These are phyloP conservation scores for Coffea humblotiana DNA, from an alignment of 305 asterid genomes.

Conservation along the genomic window DNA sequence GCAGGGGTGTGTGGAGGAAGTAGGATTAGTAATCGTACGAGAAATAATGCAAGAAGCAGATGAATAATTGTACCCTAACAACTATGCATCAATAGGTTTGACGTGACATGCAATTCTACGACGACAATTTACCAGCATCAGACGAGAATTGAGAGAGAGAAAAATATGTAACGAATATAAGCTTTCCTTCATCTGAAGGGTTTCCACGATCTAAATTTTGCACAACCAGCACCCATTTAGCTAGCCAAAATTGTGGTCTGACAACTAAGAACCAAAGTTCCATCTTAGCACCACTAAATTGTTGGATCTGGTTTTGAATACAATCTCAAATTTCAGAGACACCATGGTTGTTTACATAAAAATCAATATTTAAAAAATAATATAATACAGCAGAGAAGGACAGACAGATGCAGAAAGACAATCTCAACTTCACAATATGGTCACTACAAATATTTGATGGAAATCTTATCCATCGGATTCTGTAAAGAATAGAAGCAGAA, in stretches of 20 bases:
- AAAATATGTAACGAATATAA: not conserved
- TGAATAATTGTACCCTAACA: not conserved
- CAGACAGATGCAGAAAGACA: too few species aligned
- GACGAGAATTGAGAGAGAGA: too few species aligned
- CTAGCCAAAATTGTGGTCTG: not conserved
- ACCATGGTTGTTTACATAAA: not conserved
- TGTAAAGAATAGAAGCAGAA: too few species aligned
- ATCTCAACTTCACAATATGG: too few species aligned
- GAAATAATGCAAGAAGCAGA: not conserved
- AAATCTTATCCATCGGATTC: too few species aligned
- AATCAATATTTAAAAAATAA: too few species aligned
- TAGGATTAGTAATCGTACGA: slow-evolving; percentile 4
- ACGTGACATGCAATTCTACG: not conserved
- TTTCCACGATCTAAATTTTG: not conserved
- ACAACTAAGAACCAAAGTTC: not conserved
- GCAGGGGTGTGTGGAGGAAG: not conserved
- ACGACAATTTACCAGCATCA: not conserved
- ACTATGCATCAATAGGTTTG: not conserved
- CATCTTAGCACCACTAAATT: too few species aligned
- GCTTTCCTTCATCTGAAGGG: not conserved
- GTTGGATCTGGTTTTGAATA: not conserved
- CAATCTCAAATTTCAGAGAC: not conserved
- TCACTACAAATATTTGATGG: too few species aligned
- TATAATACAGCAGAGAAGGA: too few species aligned
- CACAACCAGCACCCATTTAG: not conserved